Base-by-base conservation (phyloP, 2,329 filamentous ascomycete genomes). In the Clonostachys solani region DNA sequence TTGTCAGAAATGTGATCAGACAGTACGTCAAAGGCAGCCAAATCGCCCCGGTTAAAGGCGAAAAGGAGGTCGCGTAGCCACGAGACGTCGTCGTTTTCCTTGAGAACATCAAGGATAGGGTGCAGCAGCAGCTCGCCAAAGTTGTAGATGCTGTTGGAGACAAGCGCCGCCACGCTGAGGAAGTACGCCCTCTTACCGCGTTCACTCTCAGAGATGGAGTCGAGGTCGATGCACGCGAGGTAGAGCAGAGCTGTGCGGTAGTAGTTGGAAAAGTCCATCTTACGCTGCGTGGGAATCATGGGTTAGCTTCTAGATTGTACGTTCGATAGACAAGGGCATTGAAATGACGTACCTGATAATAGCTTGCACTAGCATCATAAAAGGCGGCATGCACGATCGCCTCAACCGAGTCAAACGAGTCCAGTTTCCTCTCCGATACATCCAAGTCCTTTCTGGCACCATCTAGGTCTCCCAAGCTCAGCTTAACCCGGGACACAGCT, bases 51-150 rank as follows among this genome's bases (percentile, higher is more conserved):
- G 75, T 99, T 99, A 77, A 96, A 99, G 49, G 94, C 92, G 62
- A 96, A 95, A 42, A 99, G 83, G n/a, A 99, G 84, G 40, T 96
- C 89, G 53, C 91, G 88, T 53, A 99, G 80, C 94, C 94, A 99
- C 45, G 84, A 77, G 64, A 95, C 82, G 40, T 85, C 80, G 19
- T 86, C 84, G 58, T 85, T 82, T 60, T 77, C 77, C 19, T 65
- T 63, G 45, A 99, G 81, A 17, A 87, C 86, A 62, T 96, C 89
- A 53, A 99, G 84, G 62, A 99, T 95, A 5, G 94, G 94, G 66
- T 99, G 94, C 56, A 99, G 81, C 33, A 99, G 83, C n/a, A 99
- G 85, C 75, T 99, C 94, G 67, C 94, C 94, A 59, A 99, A 99
- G 76, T 99, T 99, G 82, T 99, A 97, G 73, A 97, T 99, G 60